Conservation (phyloP, 352 stramenopile genomes). For the Globisporangium abappressorium region DNA sequence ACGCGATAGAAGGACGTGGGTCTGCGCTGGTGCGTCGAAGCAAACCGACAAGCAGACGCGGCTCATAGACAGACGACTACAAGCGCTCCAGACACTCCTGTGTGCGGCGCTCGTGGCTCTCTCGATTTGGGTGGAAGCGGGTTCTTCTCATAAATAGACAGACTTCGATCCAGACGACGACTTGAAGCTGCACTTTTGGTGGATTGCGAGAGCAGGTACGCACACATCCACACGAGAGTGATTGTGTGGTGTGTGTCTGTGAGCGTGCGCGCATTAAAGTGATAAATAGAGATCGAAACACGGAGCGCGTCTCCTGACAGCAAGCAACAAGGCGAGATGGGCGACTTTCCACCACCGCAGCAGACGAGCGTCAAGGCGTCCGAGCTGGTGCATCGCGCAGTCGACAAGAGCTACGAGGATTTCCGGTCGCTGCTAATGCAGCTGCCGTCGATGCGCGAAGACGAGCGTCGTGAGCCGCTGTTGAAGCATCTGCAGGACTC, state of each 20-base stretch:
- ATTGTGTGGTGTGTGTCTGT: not conserved
- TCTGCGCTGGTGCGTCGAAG: not conserved
- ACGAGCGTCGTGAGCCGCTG: slow-evolving; percentile 71
- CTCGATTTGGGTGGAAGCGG: not conserved
- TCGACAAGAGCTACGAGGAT: slow-evolving; percentile 84
- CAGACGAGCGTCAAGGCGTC: slow-evolving; percentile 65
- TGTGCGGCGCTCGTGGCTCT: not conserved
- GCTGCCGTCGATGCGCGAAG: slow-evolving; percentile 61
- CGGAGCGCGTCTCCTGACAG: not conserved
- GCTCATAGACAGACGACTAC: not conserved
- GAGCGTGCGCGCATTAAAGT: not conserved
- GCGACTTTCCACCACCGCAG: slow-evolving; percentile 63
- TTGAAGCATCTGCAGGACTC: slow-evolving; percentile 58
- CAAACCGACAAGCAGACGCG: not conserved
- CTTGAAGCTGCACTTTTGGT: not conserved
- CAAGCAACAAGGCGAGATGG: slow-evolving; percentile 30
- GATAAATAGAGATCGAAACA: not conserved
- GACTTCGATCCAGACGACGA: not conserved
- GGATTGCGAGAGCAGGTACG: not conserved
- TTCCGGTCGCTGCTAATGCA: slow-evolving; percentile 72
- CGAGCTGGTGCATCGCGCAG: slow-evolving; percentile 72
- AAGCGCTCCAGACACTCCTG: not conserved
- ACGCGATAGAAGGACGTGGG: not conserved
- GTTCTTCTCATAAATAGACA: not conserved
- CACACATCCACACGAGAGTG: not conserved